Base-by-base conservation (phyloP, 2,329 filamentous ascomycete genomes). In the Aspergillus felis region DNA sequence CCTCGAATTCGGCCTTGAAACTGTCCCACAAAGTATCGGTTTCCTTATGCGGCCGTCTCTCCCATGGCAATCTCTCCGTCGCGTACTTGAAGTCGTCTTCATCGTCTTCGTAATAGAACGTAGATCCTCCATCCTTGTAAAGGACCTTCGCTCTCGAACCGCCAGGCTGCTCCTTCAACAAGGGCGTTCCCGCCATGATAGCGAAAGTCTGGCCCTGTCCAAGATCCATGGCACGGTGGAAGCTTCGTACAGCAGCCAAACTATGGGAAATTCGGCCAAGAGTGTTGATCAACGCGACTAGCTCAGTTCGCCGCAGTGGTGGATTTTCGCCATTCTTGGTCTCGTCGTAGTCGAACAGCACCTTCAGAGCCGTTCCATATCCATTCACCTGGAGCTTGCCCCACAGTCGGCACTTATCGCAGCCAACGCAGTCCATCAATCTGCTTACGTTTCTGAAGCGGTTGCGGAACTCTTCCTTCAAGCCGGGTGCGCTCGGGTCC, bases 321-420 rank as follows among this genome's bases (percentile, higher is more conserved):
- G 91, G 92, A 66, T 86, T 85, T 57, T 84, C 82, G 25, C 80
- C 80, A 28, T 79, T 81, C 66, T 86, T 82, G 6, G 79, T 83
- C 61, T 87, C 82, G 64, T 96, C 92, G 61, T 92, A 94, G 74
- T 99, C 94, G 68, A 99, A 99, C 1, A 99, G 82, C 4, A 99
- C 88, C 77, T 99, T 99, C 61, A 99, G 79, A 0, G 94, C 94
- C 0, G 94, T 91, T 51, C 94, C 94, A 71, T 97, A 97, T 2
- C 94, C 94, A 12, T 90, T 90, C 0, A 92, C 96, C 77, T 99
- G 94, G 41, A 99, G 78, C 77, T 99, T 99, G 51, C 94, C 94
- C 94, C 94, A 99, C 2, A 99, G 86, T 8, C 94, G 87, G 77
- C 94, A 99, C 79, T 99, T 99, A 78, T 99, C 94, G 75, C 94